A percentile compares a stretch with the other conserved stretches of the same genome.
phyloP scores from a whole-genome alignment of 257 asterid genomes.

The Ocimum tenuiflorum region DNA sequence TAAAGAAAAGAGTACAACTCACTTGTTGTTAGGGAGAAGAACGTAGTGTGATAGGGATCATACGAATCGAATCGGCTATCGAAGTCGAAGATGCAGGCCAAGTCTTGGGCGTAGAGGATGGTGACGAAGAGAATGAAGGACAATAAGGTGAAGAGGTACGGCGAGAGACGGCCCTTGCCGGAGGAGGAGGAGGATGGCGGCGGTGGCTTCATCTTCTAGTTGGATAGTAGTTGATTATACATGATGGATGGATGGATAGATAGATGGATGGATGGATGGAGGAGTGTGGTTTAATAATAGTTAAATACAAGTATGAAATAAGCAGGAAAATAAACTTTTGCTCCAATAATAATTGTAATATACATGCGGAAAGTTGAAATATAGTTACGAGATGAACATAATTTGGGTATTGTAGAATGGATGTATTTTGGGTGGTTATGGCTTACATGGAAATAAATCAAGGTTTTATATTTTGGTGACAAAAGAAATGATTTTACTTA shows the following conservation, averaged over 20 bases:
- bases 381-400: too few species aligned
- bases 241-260: slow-evolving; percentile 18
- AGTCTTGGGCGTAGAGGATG: slow-evolving; percentile 42
- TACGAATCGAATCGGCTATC: slow-evolving; percentile 28
- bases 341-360: too few species aligned
- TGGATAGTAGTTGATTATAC: neutral
- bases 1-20: too few species aligned
- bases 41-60: slow-evolving; percentile 7
- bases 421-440: too few species aligned
- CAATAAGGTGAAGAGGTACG: slow-evolving; percentile 33
- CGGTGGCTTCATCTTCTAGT: slow-evolving; percentile 29
- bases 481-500: neutral
- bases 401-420: too few species aligned
- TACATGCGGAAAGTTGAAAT: too few species aligned
- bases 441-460: too few species aligned
- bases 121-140: slow-evolving; percentile 50
- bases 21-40: slow-evolving; percentile 18
- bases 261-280: too few species aligned
- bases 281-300: too few species aligned
- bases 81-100: slow-evolving; percentile 33
- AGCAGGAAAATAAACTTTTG: too few species aligned
- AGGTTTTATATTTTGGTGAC: too few species aligned
- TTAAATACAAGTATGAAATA: too few species aligned
- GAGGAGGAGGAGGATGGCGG: slow-evolving; percentile 26
- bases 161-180: slow-evolving; percentile 43